phyloP scores from a whole-genome alignment of 2,329 filamentous ascomycete species.

The Alternaria conjuncta region DNA sequence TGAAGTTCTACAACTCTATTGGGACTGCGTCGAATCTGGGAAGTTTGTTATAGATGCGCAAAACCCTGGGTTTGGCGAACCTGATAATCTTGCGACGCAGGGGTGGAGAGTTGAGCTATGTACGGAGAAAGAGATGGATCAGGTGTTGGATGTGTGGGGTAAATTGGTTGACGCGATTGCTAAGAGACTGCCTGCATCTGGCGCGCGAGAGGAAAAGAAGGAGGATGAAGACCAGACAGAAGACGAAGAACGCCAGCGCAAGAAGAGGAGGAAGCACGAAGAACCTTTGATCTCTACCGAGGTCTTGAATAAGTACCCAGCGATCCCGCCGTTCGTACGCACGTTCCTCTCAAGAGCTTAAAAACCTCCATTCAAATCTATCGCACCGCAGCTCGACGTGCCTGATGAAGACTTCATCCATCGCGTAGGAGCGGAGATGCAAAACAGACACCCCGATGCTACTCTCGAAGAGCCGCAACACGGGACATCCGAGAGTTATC shows the following conservation, averaged over 20 bases:
- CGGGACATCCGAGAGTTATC: too few relatives aligned
- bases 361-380: background rate
- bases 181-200: background rate
- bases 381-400: background rate
- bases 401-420: background rate
- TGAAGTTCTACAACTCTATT: background rate
- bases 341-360: background rate
- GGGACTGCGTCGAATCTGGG: background rate
- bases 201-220: accelerated
- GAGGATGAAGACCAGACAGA: background rate
- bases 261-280: background rate
- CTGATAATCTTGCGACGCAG: background rate
- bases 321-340: background rate
- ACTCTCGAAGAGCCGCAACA: background rate
- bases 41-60: background rate
- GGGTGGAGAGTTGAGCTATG: background rate
- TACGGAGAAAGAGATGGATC: background rate
- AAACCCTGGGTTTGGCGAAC: background rate
- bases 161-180: background rate
- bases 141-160: background rate
- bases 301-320: background rate
- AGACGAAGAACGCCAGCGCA: background rate
- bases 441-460: background rate
- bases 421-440: background rate
- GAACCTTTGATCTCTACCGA: accelerated